phyloP scores from a whole-genome alignment of 2,329 filamentous ascomycete genomes.

The Septoria petroselini region DNA sequence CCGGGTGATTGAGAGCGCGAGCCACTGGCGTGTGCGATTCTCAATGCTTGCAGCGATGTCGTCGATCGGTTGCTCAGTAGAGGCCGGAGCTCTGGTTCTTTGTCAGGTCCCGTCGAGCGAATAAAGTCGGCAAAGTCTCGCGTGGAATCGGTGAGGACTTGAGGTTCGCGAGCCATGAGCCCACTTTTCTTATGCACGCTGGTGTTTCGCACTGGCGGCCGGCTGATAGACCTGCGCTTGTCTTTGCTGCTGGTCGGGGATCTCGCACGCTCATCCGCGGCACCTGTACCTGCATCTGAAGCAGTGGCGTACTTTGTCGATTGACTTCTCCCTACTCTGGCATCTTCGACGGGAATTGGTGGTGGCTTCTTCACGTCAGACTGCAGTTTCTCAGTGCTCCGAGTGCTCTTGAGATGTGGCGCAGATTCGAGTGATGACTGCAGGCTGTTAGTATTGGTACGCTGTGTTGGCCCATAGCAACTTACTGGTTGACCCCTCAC shows the following conservation, averaged over 20 bases:
- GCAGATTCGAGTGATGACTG: constrained; percentile 19
- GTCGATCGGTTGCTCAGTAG: constrained; percentile 28
- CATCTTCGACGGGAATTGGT: constrained; percentile 16
- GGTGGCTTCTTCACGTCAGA: constrained; percentile 16
- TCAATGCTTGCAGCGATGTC: constrained; percentile 26
- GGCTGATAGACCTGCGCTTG: constrained; percentile 34
- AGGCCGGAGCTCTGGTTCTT: constrained; percentile 28
- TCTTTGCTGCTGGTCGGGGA: constrained; percentile 20
- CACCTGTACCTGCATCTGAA: constrained; percentile 20
- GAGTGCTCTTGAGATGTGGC: constrained; percentile 15
- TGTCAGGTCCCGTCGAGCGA: constrained; percentile 70
- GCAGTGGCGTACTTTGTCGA: constrained; percentile 26
- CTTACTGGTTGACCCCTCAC: constrained; percentile 47
- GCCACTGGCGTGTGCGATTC: constrained; percentile 14
- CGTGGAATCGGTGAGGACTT: constrained; percentile 66
- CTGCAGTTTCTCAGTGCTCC: constrained; percentile 16
- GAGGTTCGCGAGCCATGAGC: constrained; percentile 65
- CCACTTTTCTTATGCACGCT: constrained; percentile 35
- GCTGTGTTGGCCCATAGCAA: constrained; percentile 14
- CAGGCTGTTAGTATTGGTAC: constrained; percentile 4
- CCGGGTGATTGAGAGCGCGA: constrained; percentile 30
- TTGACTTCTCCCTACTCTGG: constrained; percentile 25
- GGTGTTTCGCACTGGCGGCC: constrained; percentile 35
- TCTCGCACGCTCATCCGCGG: constrained; percentile 6
- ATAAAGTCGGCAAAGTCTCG: constrained; percentile 88